Evolutionary conservation across 192 early-diverging fungal species (phyloP).

Genomic region (Chytriomyces sp.): DNA sequence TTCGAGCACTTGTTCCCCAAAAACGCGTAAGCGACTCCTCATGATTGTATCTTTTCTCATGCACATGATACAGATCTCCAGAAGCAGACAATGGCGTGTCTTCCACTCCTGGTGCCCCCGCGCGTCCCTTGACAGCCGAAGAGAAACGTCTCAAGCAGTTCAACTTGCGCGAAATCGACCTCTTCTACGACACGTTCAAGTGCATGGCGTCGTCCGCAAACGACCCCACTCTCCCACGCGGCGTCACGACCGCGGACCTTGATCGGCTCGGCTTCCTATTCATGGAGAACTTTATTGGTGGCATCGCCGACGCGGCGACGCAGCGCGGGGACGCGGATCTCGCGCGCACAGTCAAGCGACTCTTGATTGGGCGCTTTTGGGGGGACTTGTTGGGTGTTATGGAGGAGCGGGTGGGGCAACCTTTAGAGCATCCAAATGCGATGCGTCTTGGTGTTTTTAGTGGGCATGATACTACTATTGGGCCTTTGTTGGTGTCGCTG

Average conservation of each 20-base stretch:
- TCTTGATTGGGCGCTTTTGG: conserved; percentile 27
- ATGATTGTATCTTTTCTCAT: neutral
- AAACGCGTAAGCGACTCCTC: conserved; percentile 3
- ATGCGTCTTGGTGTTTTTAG: conserved; percentile 23
- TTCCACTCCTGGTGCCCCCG: neutral
- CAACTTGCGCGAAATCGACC: conserved; percentile 32
- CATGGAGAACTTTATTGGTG: conserved; percentile 33
- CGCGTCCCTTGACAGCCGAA: neutral
- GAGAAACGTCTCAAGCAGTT: neutral
- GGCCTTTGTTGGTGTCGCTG: conserved; percentile 10
- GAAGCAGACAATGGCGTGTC: neutral
- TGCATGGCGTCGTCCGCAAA: conserved; percentile 34
- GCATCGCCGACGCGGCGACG: conserved; percentile 8
- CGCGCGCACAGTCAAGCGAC: neutral
- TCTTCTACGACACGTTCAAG: conserved; percentile 41
- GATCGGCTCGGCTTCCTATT: conserved; percentile 29
- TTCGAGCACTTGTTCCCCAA: conserved; percentile 27
- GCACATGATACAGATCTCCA: neutral
- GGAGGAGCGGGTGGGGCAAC: neutral
- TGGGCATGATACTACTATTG: conserved; percentile 33
- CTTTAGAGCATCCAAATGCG: neutral
- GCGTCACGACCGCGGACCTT: conserved; percentile 38
- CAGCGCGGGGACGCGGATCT: neutral
- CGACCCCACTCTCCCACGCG: conserved; percentile 38
- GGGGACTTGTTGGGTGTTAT: conserved; percentile 23